A percentile compares a stretch with the other conserved stretches of the same genome.
Conservation (phyloP, 2,329 filamentous ascomycete species). For the Rhinocladiella similis region DNA sequence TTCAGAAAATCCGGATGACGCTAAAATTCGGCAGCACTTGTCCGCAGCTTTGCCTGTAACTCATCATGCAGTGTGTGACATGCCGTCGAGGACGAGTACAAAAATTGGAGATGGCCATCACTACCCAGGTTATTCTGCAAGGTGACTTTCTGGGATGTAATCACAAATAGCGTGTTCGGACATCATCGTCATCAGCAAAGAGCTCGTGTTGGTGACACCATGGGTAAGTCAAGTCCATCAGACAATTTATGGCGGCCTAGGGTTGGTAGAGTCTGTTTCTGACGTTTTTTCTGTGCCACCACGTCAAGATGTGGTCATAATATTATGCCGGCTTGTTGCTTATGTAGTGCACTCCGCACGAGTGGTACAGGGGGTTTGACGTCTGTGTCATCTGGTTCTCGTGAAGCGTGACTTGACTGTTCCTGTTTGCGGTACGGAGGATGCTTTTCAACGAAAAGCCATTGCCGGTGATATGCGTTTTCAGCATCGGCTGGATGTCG, state of each 20-base stretch:
- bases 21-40: constrained; percentile 6
- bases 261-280: constrained; percentile 1
- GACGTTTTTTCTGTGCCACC: constrained; percentile 12
- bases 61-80: not conserved
- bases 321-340: constrained; percentile 2
- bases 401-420: not conserved
- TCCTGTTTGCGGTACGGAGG: constrained; percentile 3
- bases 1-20: constrained; percentile 8
- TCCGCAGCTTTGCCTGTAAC: constrained; percentile 1
- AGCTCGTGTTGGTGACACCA: not conserved
- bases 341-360: constrained; percentile 12
- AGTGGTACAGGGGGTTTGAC: constrained; percentile 18
- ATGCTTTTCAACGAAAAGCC: not conserved
- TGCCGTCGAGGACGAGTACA: too few relatives aligned
- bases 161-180: not conserved
- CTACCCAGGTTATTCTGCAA: not conserved
- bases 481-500: not conserved
- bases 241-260: not conserved
- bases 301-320: not conserved
- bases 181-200: not conserved
- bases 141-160: too few relatives aligned
- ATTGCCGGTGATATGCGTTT: not conserved
- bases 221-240: not conserved
- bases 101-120: not conserved
- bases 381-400: constrained; percentile 10